Base-by-base conservation (phyloP, 495 filamentous ascomycete genomes). In the Darksidea phi region DNA sequence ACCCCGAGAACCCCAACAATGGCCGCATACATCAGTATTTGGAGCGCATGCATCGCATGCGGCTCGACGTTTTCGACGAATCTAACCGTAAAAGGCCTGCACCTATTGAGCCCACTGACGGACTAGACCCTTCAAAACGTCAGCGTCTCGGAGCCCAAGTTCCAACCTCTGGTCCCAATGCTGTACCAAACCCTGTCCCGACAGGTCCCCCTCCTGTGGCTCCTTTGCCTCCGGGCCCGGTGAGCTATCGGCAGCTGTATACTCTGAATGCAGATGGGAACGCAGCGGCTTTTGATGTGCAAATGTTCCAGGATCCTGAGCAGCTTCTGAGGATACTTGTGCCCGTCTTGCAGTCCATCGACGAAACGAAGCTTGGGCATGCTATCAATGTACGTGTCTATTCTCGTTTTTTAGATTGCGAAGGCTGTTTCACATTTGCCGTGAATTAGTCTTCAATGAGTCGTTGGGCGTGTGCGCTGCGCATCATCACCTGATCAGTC, bases 11-110 rank as follows among this genome's bases (percentile, higher is more conserved):
- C 53, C 83, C 87, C 7, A 73, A 89, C 26, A 77, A 79, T 10
- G 78, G 77, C 0, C 85, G 86, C 24, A 91, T 99, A 67, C 86
- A 92, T 47, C 86, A 91, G 68, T 84, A 96, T 67, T 75, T 94
- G 8, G 89, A 94, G 37, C 80, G 88, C 55, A 76, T 96, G 46
- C 81, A 84, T 72, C 87, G 90, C 54, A 84, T 82, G 28, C 83
- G 87, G 42, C 73, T 81, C 8, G 91, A 95, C 52, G 79, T 88
- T 7, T 84, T 91, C 41, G 90, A 96, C 52, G 87, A 90, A 36
- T 77, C 79, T 36, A 86, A 81, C 46, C 83, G 87, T 34, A 99
- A 99, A 72, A 82, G 95, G 49, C 80, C 79, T 6, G 74, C 83
- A 11, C 83, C 84, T n/a, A 78, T 66, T 49, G 85, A 88, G 64